Evolutionary conservation across 139 green algal genomes (phyloP), one percentile per base, ranked within the genome.

Genomic region (Chlorella ohadii): DNA sequence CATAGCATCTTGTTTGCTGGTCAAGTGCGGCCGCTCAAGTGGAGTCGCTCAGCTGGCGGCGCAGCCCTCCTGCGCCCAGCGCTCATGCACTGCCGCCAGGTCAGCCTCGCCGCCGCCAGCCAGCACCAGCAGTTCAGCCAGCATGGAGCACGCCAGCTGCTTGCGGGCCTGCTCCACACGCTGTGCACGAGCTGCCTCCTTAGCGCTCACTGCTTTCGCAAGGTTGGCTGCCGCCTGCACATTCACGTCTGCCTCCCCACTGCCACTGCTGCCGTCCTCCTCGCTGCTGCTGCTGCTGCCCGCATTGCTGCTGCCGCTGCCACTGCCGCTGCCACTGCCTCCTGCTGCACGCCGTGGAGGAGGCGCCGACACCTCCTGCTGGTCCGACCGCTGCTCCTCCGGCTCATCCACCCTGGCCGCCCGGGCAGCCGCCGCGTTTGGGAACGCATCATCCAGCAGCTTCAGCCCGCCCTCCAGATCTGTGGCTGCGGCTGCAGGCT

Each of bases 91-190:
- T 2, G 12, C 23, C 4, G 9, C n/a, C 4, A n/a, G 1, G 57
- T 84, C 31, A 0, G 31, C 64, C 34, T 34, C 38, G 20, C 76
- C 23, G 57, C 59, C 59, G 23, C 20, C 36, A 31, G 57, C 38
- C 59, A 85, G 55, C 33, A 36, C 80, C 51, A 79, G 61, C 16
- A 80, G 34, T 28, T 85, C 80, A 4, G 61, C 56, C 56, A 85
- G 80, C 70, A 73, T 23, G 13, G 33, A 28, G 19, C 83, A 87
- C 3, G 72, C 38, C 38, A 70, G 74, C 67, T 87, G 61, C 15
- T 87, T 65, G 64, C 83, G 83, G 20, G 64, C 34, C 7, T 33
- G 55, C n/a, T 84, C 83, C 11, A 87, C 59, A 15, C 70, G 63
- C 31, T 23, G 41, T 12, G 57, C 57, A 13, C 80, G 68, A 3